phyloP scores from a whole-genome alignment of 2,329 filamentous ascomycete genomes.

The Aschersonia sp. region DNA sequence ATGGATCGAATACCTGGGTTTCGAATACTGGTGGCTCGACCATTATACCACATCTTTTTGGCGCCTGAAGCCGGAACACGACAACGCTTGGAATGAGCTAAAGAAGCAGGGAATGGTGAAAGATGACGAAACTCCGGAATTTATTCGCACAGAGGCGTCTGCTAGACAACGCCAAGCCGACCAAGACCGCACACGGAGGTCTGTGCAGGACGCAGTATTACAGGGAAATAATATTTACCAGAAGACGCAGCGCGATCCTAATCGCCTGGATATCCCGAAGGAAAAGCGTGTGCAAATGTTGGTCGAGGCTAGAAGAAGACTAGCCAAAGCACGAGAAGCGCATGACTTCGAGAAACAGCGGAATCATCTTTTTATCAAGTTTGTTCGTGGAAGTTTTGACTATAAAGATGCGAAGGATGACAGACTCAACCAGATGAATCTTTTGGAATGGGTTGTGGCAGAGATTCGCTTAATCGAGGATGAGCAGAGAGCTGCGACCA shows the following conservation, averaged over 20 bases:
- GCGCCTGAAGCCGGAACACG: conserved; percentile 9
- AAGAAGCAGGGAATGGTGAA: conserved; percentile 13
- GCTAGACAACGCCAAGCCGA: neutral
- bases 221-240: conserved; percentile 1
- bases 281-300: conserved; percentile 4
- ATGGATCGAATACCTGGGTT: conserved; percentile 24
- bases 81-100: conserved; percentile 16
- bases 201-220: neutral
- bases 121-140: conserved; percentile 6
- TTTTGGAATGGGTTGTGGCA: conserved; percentile 12
- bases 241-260: conserved; percentile 2
- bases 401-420: conserved; percentile 5
- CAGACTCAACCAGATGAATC: conserved; percentile 7
- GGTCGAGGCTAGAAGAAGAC: neutral
- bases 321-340: neutral
- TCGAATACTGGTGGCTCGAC: conserved; percentile 12
- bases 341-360: neutral
- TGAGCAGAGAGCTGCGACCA: conserved; percentile 4
- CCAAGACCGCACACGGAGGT: neutral
- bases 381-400: conserved; percentile 3
- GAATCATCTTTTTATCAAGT: neutral
- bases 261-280: conserved; percentile 1
- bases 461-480: conserved; percentile 12
- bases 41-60: conserved; percentile 8
- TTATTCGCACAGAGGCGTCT: conserved; percentile 2